Evolutionary conservation across 257 asterid genomes (phyloP), one percentile per base, ranked within the genome.

Genomic region (Apocynum venetum): DNA sequence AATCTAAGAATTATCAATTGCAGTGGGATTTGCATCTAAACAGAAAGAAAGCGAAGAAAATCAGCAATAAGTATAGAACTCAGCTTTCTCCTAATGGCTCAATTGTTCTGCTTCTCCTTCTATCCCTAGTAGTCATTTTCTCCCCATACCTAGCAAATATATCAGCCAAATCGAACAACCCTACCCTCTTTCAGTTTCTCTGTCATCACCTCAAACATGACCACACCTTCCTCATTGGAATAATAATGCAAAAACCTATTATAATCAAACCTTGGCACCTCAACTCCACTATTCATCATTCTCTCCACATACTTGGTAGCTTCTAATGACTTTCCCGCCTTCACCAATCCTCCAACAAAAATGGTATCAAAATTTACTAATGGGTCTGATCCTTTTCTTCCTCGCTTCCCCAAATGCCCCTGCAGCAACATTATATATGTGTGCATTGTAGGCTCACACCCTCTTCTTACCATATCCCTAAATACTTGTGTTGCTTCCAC

Each of bases 251-350:
- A 55, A 89, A 91, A 95, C 88, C 80, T 89, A 78, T 95, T 95
- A 75, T 93, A 93, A 86, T 95, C 98, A 84, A 95, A 95, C 76
- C 98, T 90, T 8, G 96, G 97, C 82, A 93, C 99, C 82, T 89
- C 92, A 72, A 85, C 57, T 38, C 93, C 92, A 60, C 92, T 86
- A 73, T 90, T 78, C 61, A 90, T 10, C 77, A 88, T 82, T 78
- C 99, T 91, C 88, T 93, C 98, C 72, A 90, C 93, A 79, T 93
- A 95, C 84, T 93, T 95, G 3, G 83, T 86, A 0, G 92, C 98
- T 43, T 91, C 98, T 81, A 87, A 73, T 0, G 86, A 80, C 79
- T 89, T 93, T 79, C 96, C 96, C 0, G 85, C 93, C 91, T 91
- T 93, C 65, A 89, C 82, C 89, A 95, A 82, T 10, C 98, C 98